Base-by-base conservation (phyloP, 352 stramenopile genomes). In the Phytophthora hibernalis region DNA sequence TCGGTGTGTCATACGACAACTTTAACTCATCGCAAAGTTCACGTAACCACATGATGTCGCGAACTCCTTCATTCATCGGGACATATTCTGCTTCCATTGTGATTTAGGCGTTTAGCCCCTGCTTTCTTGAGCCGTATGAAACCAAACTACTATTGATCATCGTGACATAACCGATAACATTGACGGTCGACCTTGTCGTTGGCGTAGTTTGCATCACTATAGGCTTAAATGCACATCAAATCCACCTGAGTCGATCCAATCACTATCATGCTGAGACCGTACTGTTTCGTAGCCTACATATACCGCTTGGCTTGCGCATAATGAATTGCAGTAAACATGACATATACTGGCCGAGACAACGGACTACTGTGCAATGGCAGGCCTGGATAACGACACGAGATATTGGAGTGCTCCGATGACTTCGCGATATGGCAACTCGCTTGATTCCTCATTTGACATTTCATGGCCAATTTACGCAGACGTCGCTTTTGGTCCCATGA, bases 81-180 rank as follows among this genome's bases (percentile, higher is more conserved):
- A 53, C 13, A 22, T 53, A 61, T 24, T 61, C 54, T 5, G 54
- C 54, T n/a, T 61, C 42, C n/a, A 43, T 61, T 5, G 30, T 56
- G 21, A 18, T 47, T 9, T 47, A 20, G 16, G 50, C 31, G 21
- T 56, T 45, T 16, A 56, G n/a, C 1, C 50, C 50, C 20, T 56
- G 30, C 22, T 56, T 56, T 10, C 50, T 18, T 21, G 50, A 56
- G 2, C 20, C 50, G 15, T 56, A 56, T 3, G 50, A 56, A 2
- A 44, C 20, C 8, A 45, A 24, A 42, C 26, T 60, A 11, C 52
- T 38, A 42, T 60, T 42, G 5, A 60, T 38, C 24, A 51, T 51
- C 15, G 52, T 60, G 7, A 60, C 7, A 26, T 51, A 60, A 2
- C 38, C 37, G 18, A 22, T 50, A 21, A 30, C 31, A 57, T n/a